Conservation (phyloP, 306 rosid species). For the Canavalia ensiformis region DNA sequence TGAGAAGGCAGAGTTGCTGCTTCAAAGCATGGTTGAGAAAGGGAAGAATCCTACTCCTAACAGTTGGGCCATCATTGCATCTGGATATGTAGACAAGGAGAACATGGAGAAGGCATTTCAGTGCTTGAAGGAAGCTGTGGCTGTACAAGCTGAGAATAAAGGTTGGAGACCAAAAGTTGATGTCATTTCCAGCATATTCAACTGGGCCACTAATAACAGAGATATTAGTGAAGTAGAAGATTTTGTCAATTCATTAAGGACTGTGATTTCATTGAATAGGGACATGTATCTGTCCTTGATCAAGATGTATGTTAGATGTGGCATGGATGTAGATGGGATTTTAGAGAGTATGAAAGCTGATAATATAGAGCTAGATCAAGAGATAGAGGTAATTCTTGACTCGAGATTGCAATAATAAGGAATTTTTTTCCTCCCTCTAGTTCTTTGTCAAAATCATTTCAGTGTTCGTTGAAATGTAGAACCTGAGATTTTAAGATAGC, state of each 20-base stretch:
- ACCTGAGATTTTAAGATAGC: not conserved
- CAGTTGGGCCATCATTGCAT: constrained; percentile 77
- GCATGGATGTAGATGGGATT: constrained; percentile 55
- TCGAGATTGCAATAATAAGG: constrained; percentile 15
- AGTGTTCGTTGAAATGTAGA: not conserved
- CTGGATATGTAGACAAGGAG: constrained; percentile 65
- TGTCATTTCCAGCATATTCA: constrained; percentile 57
- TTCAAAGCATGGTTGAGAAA: constrained; percentile 50
- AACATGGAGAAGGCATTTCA: constrained; percentile 74
- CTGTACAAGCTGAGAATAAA: constrained; percentile 52
- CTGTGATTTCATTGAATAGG: constrained; percentile 57
- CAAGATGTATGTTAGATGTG: constrained; percentile 56
- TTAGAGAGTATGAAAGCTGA: constrained; percentile 60
- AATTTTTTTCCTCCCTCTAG: not conserved
- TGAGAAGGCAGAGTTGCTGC: constrained; percentile 62
- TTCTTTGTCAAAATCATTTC: not conserved
- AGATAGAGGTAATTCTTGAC: constrained; percentile 53
- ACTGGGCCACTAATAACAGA: constrained; percentile 60
- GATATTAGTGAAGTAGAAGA: constrained; percentile 60
- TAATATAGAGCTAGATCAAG: constrained; percentile 57
- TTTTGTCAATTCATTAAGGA: constrained; percentile 63
- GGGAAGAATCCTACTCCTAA: constrained; percentile 76
- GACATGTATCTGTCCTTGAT: constrained; percentile 64
- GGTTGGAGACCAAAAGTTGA: constrained; percentile 71
- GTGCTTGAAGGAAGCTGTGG: constrained; percentile 69